Evolutionary conservation across 352 stramenopile species (phyloP).

Genomic region (Phytophthora hybrid): DNA sequence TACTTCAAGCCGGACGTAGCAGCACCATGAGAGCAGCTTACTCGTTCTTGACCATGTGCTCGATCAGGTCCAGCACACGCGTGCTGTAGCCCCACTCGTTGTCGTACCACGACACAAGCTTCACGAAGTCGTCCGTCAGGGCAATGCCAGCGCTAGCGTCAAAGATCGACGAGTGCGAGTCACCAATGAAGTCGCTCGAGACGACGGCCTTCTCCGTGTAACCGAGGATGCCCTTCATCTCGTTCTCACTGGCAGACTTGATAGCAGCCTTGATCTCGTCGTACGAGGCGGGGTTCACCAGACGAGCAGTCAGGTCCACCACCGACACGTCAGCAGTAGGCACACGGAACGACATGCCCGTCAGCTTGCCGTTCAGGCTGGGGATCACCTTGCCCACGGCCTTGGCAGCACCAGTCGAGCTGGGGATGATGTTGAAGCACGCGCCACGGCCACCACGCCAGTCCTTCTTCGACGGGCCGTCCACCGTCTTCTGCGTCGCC

Average conservation of each 20-base stretch:
- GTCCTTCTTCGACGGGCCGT: conserved; percentile 98
- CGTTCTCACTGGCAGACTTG: conserved; percentile 94
- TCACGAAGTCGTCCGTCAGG: conserved; percentile 98
- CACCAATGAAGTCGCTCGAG: conserved; percentile 94
- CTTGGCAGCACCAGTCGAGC: conserved; percentile 98
- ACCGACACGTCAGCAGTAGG: conserved; percentile 91
- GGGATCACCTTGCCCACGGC: conserved; percentile 99
- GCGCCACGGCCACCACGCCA: conserved; percentile 97
- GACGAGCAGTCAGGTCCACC: conserved; percentile 87
- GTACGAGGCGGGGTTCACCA: conserved; percentile 94
- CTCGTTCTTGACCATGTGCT: conserved; percentile 95
- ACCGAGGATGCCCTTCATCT: conserved; percentile 98
- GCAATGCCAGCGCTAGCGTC: conserved; percentile 97
- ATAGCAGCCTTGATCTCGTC: conserved; percentile 98
- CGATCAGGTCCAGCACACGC: conserved; percentile 97
- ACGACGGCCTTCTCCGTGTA: conserved; percentile 89
- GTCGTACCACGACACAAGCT: conserved; percentile 99
- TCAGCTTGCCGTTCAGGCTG: conserved; percentile 93
- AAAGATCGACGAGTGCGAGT: conserved; percentile 98
- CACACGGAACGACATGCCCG: conserved; percentile 93
- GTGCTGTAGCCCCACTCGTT: conserved; percentile 99
- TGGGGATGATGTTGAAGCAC: conserved; percentile 99
- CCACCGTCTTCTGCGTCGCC: conserved; percentile 97
- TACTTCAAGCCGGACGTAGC: conserved; percentile 33
- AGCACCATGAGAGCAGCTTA: conserved; percentile 44